These are phyloP conservation scores for Mucor indicus DNA, from an alignment of 371 early-diverging fungal genomes.

Conservation along the genomic window DNA sequence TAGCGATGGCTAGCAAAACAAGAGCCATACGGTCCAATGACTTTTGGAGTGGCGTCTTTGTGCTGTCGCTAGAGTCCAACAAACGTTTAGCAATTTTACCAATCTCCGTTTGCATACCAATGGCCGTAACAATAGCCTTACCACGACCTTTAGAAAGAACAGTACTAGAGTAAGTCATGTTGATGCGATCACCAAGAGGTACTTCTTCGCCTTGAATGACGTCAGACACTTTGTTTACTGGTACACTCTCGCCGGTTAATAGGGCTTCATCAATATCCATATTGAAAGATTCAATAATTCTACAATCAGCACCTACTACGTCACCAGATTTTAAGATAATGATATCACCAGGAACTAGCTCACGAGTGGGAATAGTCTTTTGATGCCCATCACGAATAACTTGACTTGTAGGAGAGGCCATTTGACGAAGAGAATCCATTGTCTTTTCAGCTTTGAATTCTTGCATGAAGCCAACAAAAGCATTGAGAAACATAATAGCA, in stretches of 20 bases:
- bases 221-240: conserved; percentile 31
- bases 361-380: conserved; percentile 65
- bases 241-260: conserved; percentile 66
- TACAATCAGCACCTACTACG: conserved; percentile 87
- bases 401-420: conserved; percentile 77
- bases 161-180: conserved; percentile 65
- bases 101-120: conserved; percentile 89
- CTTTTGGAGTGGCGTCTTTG: conserved; percentile 73
- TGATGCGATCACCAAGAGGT: conserved; percentile 58
- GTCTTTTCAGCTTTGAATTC: conserved; percentile 90
- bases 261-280: conserved; percentile 88
- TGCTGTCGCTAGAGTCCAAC: conserved; percentile 59
- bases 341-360: conserved; percentile 87
- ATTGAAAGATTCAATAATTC: conserved; percentile 80
- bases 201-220: conserved; percentile 30
- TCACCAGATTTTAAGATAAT: conserved; percentile 88
- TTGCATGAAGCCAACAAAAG: conserved; percentile 84
- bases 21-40: conserved; percentile 64
- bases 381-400: conserved; percentile 83
- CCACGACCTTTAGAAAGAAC: conserved; percentile 46
- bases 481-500: conserved; percentile 78
- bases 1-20: conserved; percentile 53
- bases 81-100: conserved; percentile 89
- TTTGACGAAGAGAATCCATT: conserved; percentile 83
- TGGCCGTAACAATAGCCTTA: conserved; percentile 78